Percentiles rank a stretch among this genome's conserved stretches.
phyloP scores from a whole-genome alignment of 129 eudicot species.

The Centaurea solstitialis region DNA sequence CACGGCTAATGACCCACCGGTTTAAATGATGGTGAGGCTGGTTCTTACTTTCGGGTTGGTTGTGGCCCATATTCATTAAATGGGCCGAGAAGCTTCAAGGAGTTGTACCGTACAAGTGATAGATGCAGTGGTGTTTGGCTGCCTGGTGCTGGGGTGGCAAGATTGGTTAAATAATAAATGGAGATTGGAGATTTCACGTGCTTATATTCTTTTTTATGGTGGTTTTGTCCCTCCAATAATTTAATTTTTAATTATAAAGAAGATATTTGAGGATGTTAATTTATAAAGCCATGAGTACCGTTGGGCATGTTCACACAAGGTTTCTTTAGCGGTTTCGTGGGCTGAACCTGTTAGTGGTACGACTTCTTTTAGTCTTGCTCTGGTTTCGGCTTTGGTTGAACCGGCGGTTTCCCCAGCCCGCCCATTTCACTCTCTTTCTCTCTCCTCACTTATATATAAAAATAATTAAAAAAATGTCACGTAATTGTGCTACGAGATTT shows the following conservation, averaged over 20 bases:
- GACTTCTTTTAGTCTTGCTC: too few species aligned
- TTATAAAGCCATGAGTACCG: too few species aligned
- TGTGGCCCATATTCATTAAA: not conserved
- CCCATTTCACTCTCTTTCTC: too few species aligned
- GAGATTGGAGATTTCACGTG: not conserved
- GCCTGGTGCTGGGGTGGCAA: conserved; percentile 20
- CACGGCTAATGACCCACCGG: not conserved
- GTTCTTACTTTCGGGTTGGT: not conserved
- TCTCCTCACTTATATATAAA: too few species aligned
- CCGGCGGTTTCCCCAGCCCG: too few species aligned
- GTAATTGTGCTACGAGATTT: too few species aligned
- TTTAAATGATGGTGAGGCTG: not conserved
- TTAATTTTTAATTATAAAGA: too few species aligned
- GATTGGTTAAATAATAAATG: not conserved
- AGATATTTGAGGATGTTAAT: not conserved
- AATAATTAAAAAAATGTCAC: too few species aligned
- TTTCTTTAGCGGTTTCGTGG: too few species aligned
- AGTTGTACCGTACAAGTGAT: conserved; percentile 17
- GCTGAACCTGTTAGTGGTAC: too few species aligned
- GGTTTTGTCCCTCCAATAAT: not conserved
- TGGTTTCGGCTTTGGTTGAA: too few species aligned
- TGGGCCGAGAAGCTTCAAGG: not conserved
- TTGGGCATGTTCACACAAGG: too few species aligned
- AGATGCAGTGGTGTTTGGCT: not conserved
- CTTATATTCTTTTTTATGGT: not conserved